phyloP scores from a whole-genome alignment of 352 stramenopile species.

The Plasmopara muralis region DNA sequence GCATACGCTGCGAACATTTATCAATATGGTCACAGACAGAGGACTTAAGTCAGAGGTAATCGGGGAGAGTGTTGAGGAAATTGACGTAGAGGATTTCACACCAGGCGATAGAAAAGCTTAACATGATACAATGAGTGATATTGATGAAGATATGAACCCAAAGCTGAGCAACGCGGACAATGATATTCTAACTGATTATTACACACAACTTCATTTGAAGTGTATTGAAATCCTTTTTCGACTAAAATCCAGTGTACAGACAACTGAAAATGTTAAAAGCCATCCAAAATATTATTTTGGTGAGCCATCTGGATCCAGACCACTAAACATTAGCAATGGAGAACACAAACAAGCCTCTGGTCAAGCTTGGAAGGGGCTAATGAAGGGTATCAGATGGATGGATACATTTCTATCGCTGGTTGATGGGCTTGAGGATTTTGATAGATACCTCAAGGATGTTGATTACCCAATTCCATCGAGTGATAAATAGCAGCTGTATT shows the following conservation, averaged over 20 bases:
- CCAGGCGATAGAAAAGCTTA: conserved; percentile 6
- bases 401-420: conserved; percentile 7
- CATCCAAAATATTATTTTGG: too few relatives aligned
- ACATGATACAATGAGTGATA: conserved; percentile 10
- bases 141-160: conserved; percentile 12
- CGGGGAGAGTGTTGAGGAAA: conserved; percentile 5
- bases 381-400: conserved; percentile 5
- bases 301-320: too few relatives aligned
- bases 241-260: too few relatives aligned
- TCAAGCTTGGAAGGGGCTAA: neutral
- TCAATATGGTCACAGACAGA: conserved; percentile 3
- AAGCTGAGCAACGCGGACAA: too few relatives aligned
- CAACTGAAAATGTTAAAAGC: too few relatives aligned
- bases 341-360: conserved; percentile 10
- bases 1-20: conserved; percentile 7
- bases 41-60: conserved; percentile 6
- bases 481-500: too few relatives aligned
- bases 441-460: conserved; percentile 6
- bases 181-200: too few relatives aligned
- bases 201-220: too few relatives aligned
- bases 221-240: too few relatives aligned
- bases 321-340: conserved; percentile 9
- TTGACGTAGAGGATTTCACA: conserved; percentile 5
- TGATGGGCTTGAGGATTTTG: conserved; percentile 3
- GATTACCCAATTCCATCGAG: too few relatives aligned